Evolutionary conservation across 164 flowering plant genomes (phyloP).

Genomic region (Brasenia schreberi): DNA sequence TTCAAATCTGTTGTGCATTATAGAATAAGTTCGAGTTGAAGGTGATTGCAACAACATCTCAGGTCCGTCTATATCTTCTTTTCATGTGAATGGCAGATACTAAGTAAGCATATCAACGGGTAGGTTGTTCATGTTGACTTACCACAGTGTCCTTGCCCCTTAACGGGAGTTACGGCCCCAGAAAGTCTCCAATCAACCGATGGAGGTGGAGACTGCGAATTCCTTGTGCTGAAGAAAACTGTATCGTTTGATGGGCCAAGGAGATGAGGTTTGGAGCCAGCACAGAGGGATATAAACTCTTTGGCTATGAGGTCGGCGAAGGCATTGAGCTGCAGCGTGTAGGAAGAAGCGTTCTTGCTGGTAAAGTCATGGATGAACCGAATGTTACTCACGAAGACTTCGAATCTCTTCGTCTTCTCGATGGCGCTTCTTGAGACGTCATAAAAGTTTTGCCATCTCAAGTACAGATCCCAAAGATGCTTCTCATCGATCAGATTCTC

Average conservation of each 20-base stretch:
- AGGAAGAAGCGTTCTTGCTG: not conserved
- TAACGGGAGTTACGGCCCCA: conserved; percentile 2
- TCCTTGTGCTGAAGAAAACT: not conserved
- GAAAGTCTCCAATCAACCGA: not conserved
- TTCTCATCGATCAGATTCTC: not conserved
- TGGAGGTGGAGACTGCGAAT: not conserved
- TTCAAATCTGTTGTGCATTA: too few species aligned
- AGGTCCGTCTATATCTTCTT: not conserved
- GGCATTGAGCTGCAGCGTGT: not conserved
- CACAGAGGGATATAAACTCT: not conserved
- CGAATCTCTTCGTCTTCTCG: not conserved
- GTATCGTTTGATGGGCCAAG: not conserved
- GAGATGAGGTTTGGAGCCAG: not conserved
- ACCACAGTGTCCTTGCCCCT: not conserved
- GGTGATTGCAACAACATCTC: not conserved
- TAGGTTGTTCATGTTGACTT: not conserved
- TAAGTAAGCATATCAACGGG: not conserved
- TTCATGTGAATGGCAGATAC: not conserved
- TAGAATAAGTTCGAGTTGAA: too few species aligned
- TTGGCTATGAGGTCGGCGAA: not conserved
- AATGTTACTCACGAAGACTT: not conserved
- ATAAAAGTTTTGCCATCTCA: not conserved
- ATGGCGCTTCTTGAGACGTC: not conserved
- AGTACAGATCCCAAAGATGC: not conserved
- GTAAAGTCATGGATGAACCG: not conserved